phyloP scores from a whole-genome alignment of 2,329 filamentous ascomycete genomes.

The Coniella vitis region DNA sequence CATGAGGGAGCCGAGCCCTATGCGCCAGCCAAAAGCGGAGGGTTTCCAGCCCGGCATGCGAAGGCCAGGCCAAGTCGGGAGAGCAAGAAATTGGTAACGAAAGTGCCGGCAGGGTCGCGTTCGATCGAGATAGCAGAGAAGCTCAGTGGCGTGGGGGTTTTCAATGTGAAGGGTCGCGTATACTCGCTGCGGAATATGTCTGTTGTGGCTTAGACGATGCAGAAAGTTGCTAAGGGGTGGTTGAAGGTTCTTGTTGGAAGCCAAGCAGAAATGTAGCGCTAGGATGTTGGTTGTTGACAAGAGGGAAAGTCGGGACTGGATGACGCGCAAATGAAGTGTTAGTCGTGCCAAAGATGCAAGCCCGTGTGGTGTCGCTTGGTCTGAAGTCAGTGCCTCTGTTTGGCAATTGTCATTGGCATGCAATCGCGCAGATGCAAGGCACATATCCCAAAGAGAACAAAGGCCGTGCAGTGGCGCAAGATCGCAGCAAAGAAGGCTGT shows the following conservation, averaged over 20 bases:
- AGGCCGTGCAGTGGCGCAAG: too few species aligned
- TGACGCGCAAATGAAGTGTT: neutral
- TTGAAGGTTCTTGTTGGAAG: neutral
- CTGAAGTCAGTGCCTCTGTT: neutral
- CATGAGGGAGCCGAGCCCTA: constrained; percentile 24
- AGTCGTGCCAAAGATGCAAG: neutral
- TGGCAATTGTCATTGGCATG: too few species aligned
- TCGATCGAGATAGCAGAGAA: too few species aligned
- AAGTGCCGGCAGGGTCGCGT: too few species aligned
- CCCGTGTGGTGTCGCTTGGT: neutral
- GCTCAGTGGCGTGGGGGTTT: too few species aligned
- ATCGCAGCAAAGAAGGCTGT: too few species aligned
- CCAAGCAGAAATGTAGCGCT: neutral
- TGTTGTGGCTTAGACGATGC: neutral
- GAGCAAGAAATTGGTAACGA: neutral
- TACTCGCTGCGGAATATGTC: too few species aligned
- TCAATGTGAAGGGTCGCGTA: too few species aligned
- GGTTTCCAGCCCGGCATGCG: neutral
- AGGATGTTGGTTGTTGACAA: neutral
- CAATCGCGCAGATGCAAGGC: too few species aligned
- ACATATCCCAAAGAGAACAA: too few species aligned
- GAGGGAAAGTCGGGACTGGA: neutral
- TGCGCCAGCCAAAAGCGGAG: neutral
- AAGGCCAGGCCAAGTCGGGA: neutral
- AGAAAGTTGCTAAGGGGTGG: neutral